Evolutionary conservation across 345 rosid species (phyloP), one percentile per base, ranked within the genome.

Genomic region (Eucalyptus grandis): DNA sequence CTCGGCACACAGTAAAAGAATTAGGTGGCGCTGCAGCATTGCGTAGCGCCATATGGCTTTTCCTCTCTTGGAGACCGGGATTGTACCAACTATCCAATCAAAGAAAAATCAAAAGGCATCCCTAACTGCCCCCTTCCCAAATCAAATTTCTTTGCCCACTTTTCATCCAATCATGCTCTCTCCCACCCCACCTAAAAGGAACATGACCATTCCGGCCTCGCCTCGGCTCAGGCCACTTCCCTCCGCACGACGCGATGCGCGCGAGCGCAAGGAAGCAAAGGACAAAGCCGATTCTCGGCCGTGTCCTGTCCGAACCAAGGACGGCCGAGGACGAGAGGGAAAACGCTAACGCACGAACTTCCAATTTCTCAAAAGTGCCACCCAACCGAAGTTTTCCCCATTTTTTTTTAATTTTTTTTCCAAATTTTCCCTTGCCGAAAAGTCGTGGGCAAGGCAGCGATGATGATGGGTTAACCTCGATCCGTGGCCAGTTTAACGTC

Each of bases 401-500:
- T 3, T 53, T 6, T 30, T 14, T 27, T 24, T 24, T 5, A 5
- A 5, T 43, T 0, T 60, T 65, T 65, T 65, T n/a, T 1, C 77
- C 17, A n/a, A 65, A 14, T 53, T 53, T 21, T 21, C 58, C 58
- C 26, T 8, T 8, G 58, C 58, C 26, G 5, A 53, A 72, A 72
- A 34, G 82, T 72, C 44, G 24, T 3, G 26, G 44, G 58, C 26
- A 4, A 4, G 62, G 62, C 13, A 56, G 43, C 27, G 22, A 1
- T 77, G 46, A 21, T 11, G 85, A 77, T 40, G 85, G 83, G 27
- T 21, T 6, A 11, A 11, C 85, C 85, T 77, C 85, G 85, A 77
- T 77, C 30, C 16, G 15, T 26, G 47, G 27, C 83, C 90, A 88
- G 90, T 88, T 91, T 88, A 94, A 92, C 95, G 92, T 92, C 91